Conservation (phyloP, 2,329 filamentous ascomycete species). For the Claviceps maximensis region DNA sequence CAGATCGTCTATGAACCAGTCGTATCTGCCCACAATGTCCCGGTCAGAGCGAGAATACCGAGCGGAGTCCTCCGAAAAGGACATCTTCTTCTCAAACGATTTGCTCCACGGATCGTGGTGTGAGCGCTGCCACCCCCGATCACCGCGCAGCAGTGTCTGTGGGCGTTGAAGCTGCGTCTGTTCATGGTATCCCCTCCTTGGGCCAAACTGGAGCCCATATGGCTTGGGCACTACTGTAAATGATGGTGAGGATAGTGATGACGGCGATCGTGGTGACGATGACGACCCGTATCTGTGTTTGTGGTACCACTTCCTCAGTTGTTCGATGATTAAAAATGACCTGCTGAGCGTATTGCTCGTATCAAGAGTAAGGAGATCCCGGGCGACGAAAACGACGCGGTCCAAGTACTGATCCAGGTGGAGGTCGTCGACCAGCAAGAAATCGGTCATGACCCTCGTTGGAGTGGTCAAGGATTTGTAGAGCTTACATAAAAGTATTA, state of each 20-base stretch:
- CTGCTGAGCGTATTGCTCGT: background rate
- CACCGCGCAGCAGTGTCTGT: background rate
- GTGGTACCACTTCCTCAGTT: slow-evolving; percentile 3
- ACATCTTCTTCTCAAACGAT: too few species aligned
- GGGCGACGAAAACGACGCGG: background rate
- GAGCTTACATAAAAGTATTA: slow-evolving; percentile 4
- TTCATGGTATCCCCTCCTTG: background rate
- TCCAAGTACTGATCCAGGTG: slow-evolving; percentile 1
- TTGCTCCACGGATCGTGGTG: background rate
- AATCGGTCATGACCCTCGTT: background rate
- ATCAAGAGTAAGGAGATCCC: background rate
- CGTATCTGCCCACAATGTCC: background rate
- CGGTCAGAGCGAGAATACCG: background rate
- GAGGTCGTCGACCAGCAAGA: slow-evolving; percentile 1
- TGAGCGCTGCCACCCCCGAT: background rate
- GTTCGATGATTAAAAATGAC: slow-evolving; percentile 1
- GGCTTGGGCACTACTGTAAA: background rate
- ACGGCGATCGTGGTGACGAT: background rate
- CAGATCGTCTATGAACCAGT: slow-evolving; percentile 1
- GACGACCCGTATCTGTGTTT: background rate
- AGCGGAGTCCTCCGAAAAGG: background rate
- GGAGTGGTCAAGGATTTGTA: background rate
- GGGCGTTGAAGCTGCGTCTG: background rate
- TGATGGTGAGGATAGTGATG: background rate
- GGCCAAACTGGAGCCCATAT: background rate